Conservation (phyloP, 257 asterid genomes). For the Plectranthus barbatus region DNA sequence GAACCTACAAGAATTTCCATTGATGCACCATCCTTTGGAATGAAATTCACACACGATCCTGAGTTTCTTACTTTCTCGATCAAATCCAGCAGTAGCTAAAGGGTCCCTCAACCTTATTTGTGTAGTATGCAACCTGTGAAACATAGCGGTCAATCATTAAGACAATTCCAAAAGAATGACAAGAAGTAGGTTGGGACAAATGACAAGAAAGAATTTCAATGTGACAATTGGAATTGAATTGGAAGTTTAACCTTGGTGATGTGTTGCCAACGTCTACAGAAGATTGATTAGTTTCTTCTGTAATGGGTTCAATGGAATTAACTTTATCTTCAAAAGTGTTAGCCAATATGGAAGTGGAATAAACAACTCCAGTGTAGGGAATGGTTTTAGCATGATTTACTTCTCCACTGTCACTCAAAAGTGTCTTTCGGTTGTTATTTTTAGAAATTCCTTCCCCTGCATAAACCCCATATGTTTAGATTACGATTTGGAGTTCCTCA, state of each 20-base stretch:
- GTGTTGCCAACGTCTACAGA: constrained; percentile 17
- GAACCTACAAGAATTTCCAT: constrained; percentile 74
- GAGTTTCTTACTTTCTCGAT: constrained; percentile 40
- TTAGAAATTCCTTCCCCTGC: constrained; percentile 51
- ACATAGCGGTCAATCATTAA: too few species aligned
- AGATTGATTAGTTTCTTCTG: constrained; percentile 23
- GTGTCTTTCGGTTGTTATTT: constrained; percentile 26
- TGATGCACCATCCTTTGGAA: constrained; percentile 92
- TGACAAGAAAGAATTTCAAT: constrained; percentile 17
- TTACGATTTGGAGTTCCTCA: constrained; percentile 4
- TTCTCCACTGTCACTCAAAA: constrained; percentile 20
- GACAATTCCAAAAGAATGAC: constrained; percentile 9
- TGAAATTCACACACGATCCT: constrained; percentile 62
- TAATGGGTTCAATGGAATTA: constrained; percentile 11
- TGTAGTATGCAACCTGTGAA: constrained; percentile 55
- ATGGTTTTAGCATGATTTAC: constrained; percentile 20
- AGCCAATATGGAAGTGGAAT: constrained; percentile 15
- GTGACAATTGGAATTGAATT: constrained; percentile 1
- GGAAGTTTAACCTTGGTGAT: constrained; percentile 44
- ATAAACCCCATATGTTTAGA: constrained; percentile 32
- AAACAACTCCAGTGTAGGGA: too few species aligned
- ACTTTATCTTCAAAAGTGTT: constrained; percentile 28
- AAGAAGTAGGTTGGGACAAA: constrained; percentile 11
- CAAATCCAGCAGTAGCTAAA: constrained; percentile 33
- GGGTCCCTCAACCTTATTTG: constrained; percentile 43